Base-by-base conservation (phyloP, 768 basidiomycete species). In the Amanita fuliginea region DNA sequence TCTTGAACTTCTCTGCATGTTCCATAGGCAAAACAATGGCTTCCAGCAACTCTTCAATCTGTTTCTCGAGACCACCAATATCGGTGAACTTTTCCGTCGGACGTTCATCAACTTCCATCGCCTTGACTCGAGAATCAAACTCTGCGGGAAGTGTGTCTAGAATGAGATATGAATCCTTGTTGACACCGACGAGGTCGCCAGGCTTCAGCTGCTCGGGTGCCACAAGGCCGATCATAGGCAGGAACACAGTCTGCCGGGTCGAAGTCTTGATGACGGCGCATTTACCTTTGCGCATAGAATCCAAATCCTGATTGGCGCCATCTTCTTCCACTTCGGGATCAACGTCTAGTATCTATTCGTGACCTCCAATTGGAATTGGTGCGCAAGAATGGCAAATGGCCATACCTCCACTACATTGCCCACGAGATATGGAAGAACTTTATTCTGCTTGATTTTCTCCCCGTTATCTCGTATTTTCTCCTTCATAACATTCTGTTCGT, bases 361-460 rank as follows among this genome's bases (percentile, higher is more conserved):
- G 19, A 16, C 13, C 19, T 6, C 28, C 33, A 35, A 19, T 43
- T 3, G 30, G 1, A 24, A 21, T n/a, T 19, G 2, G 22, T 8
- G 28, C n/a, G 13, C 10, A 6, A 19, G 13, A 16, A 13, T 5
- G 10, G 14, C 3, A 11, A 26, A 43, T 28, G 22, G n/a, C 61
- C 77, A 50, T 58, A 94, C 92, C 79, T 98, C 96, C 14, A 99
- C 92, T 32, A 99, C 90, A 60, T 98, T 96, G 13, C 87, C 92
- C 33, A 99, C 96, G 47, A 99, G 81, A 67, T 99, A 99, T 5
- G 96, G 96, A 37, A 99, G 71, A 10, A 96, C 92, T 68, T 98
- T 98, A 68, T 99, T 98, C 78, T 99, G 95, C 67, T 96, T 96
- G 56, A 99, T 89, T 71, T 98, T 98, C 69, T 96, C 92, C 41